Base-by-base conservation (phyloP, 495 filamentous ascomycete genomes). In the Margaritispora aquatica region DNA sequence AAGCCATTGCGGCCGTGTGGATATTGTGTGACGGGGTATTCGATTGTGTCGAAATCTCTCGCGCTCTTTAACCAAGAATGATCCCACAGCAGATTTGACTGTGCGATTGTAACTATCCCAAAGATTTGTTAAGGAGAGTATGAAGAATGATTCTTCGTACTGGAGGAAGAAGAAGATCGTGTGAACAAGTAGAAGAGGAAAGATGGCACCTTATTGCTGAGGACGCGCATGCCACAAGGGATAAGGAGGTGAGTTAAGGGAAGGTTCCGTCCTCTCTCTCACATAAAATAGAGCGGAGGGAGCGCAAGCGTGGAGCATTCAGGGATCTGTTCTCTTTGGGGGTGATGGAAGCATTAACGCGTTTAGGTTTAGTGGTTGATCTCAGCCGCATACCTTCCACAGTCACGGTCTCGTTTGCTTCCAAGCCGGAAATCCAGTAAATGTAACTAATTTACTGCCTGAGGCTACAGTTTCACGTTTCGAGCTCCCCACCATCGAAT, bases 1-100 rank as follows among this genome's bases (percentile, higher is more conserved):
- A 75, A 63, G 85, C 82, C 88, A 91, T 91, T 61, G 51, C 78
- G 71, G 61, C n/a, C 41, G 15, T 49, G 56, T 57, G 57, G 11
- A 34, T 51, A 50, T 26, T 17, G 34, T 26, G 51, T 38, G 38
- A 34, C 27, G 24, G 19, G 22, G 24, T 44, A 24, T 50, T 41
- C 26, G 60, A 54, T 10, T 29, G 26, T 22, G 11, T 21, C 46
- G 54, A 17, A 52, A 47, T 20, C 26, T 24, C 22, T 23, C 13
- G 54, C 23, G n/a, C 34, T 2, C 17, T 13, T 57, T 50, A 21
- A 41, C 55, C 11, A 57, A 50, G 44, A 57, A 49, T 17, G 27
- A 20, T 22, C 34, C 55, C 50, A 26, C 23, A n/a, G 4, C 34
- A 49, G 46, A 57, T 57, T 21, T 27, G 36, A 41, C 34, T 13